Evolutionary conservation across 2,329 filamentous ascomycete genomes (phyloP).

Genomic region (Magnaporthales sp.): DNA sequence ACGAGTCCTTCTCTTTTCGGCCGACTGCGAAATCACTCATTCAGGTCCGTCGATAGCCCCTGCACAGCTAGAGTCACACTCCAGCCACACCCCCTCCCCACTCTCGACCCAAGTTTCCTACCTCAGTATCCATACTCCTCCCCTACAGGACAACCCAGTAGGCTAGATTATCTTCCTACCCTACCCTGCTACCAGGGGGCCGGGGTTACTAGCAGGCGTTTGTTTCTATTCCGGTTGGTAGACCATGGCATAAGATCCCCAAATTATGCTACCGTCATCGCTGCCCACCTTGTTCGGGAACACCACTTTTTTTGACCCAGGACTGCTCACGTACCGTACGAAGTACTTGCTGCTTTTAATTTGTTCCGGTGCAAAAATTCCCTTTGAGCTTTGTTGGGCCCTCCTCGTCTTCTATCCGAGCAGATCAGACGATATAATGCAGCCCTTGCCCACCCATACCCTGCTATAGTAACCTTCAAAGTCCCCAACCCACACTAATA

Average conservation of each 20-base stretch:
- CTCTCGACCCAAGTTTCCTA: conserved; percentile 16
- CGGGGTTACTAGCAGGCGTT: conserved; percentile 14
- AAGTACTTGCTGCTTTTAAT: conserved; percentile 34
- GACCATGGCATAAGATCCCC: conserved; percentile 49
- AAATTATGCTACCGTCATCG: conserved; percentile 48
- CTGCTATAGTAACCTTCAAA: conserved; percentile 8
- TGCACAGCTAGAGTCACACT: conserved; percentile 19
- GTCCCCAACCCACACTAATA: not conserved
- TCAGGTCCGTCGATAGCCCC: not conserved
- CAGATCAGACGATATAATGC: conserved; percentile 41
- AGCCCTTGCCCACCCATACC: conserved; percentile 25
- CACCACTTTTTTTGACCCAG: conserved; percentile 38
- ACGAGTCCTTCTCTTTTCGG: not conserved
- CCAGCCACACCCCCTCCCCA: conserved; percentile 1
- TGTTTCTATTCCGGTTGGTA: conserved; percentile 43
- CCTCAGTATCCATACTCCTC: conserved; percentile 24
- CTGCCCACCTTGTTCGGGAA: conserved; percentile 34
- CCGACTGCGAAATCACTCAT: not conserved
- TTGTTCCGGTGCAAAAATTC: conserved; percentile 29
- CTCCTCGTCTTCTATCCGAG: conserved; percentile 21
- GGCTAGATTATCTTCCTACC: conserved; percentile 28
- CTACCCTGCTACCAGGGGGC: conserved; percentile 19
- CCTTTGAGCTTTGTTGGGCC: conserved; percentile 24
- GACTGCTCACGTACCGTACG: conserved; percentile 35
- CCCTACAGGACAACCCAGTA: conserved; percentile 3